Evolutionary conservation across 306 rosid species (phyloP), one percentile per base, ranked within the genome.

Genomic region (Canavalia ensiformis): DNA sequence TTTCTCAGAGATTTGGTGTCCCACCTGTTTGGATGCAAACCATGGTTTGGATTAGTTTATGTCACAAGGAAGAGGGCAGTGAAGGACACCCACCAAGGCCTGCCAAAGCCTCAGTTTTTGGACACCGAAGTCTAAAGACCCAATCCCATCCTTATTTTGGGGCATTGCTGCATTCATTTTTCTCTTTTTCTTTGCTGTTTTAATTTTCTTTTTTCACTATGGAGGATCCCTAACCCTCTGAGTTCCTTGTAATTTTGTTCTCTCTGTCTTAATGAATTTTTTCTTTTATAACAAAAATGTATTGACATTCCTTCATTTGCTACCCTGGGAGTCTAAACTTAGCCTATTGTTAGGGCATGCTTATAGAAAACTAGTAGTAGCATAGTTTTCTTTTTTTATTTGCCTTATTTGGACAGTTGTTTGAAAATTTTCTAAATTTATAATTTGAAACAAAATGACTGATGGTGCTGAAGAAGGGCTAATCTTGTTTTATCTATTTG

Each of bases 401-500:
- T 68, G 41, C 60, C 42, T 81, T 25, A 72, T 76, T 51, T 54
- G 67, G 35, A 54, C 6, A 42, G 54, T 64, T 54, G 12, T 47
- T 68, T 75, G 4, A 8, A 39, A 58, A 18, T 2, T 31, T 12
- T 7, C n/a, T 28, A 31, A 33, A 33, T 47, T 37, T 56, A 75
- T 35, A 44, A 51, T 58, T 56, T 67, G 52, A 7, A 42, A 50
- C 45, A 56, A 60, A 46, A 46, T 37, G 68, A 50, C 57, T 41
- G 60, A 58, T 79, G 83, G 47, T 67, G 50, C 45, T 58, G 51
- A 60, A 64, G 77, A 81, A 35, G 35, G 54, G 29, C 75, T 35
- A 51, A 68, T 78, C 63, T 72, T 77, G 70, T 85, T 30, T 52
- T 77, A 47, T 2, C 4, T 37, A 37, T 70, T 55, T 76, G 42